Percentiles rank a stretch among this genome's conserved stretches.
Conservation (phyloP, 2,329 filamentous ascomycete species). For the Trichophyton benhamiae region DNA sequence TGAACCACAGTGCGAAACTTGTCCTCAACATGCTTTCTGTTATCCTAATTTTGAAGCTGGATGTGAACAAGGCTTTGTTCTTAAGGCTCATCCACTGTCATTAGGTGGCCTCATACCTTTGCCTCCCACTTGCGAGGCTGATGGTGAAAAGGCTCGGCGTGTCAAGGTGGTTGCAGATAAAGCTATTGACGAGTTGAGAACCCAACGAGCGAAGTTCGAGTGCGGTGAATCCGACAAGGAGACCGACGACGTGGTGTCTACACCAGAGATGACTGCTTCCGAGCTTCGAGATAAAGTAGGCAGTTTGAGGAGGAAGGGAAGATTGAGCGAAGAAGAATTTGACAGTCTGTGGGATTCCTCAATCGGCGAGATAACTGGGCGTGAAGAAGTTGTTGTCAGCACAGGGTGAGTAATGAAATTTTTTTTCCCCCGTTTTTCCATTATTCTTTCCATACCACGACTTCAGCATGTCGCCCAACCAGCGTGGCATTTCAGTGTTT, state of each 20-base stretch:
- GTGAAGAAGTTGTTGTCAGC: conserved; percentile 48
- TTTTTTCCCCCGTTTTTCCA: too few relatives aligned
- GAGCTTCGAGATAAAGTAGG: conserved; percentile 67
- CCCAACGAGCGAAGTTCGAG: conserved; percentile 78
- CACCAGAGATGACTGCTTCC: conserved; percentile 54
- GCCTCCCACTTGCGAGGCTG: conserved; percentile 83
- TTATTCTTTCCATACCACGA: conserved; percentile 9
- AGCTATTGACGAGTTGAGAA: conserved; percentile 72
- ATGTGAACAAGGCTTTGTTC: conserved; percentile 78
- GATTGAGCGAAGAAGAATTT: conserved; percentile 70
- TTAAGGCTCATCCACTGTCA: conserved; percentile 72
- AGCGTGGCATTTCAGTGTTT: conserved; percentile 5
- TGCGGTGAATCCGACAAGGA: conserved; percentile 62
- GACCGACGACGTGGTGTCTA: conserved; percentile 46
- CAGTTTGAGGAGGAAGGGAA: conserved; percentile 65
- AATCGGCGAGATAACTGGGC: conserved; percentile 38
- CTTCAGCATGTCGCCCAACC: conserved; percentile 11
- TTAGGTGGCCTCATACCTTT: conserved; percentile 70
- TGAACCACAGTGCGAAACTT: conserved; percentile 75
- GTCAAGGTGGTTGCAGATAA: conserved; percentile 80
- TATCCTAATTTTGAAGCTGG: conserved; percentile 62
- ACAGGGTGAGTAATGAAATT: conserved; percentile 52
- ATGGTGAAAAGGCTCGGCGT: conserved; percentile 78
- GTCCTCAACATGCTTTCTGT: conserved; percentile 82
- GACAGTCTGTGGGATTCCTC: conserved; percentile 59